Evolutionary conservation across 1,284 basidiomycete species (phyloP), one percentile per base, ranked within the genome.

Genomic region (Hortiboletus rubellus): DNA sequence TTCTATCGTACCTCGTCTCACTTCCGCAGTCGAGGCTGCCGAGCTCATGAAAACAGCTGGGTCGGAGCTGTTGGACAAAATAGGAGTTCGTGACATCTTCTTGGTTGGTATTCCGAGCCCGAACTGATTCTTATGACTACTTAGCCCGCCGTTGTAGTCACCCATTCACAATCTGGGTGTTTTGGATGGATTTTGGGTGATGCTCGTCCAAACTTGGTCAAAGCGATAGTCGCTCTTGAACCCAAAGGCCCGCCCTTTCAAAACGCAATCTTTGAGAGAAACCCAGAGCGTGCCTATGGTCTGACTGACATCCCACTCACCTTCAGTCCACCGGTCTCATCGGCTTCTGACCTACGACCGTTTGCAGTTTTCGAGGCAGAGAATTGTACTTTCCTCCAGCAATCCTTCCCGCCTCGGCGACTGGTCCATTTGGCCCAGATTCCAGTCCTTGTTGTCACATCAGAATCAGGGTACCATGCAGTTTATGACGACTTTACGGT

Each of bases 181-280:
- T 72, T 76, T 50, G 79, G 79, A 18, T 82, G 80, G 81, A 66
- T 76, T 24, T 62, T 82, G n/a, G 80, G 70, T 15, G 80, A 82
- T 56, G 67, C 73, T 4, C 71, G 79, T 34, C 80, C 80, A 4
- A 64, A 65, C 15, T 60, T 74, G 38, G 68, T 82, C 31, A 79
- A 75, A 61, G 74, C 74, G 10, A 79, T 82, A 31, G 68, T 82
- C 14, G 75, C 80, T 2, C 64, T 82, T 24, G 80, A 82, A 60
- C 81, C 80, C 15, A 71, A 59, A 3, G 80, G 80, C 0, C 80
- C 81, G 41, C 80, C 80, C 1, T 82, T 82, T 63, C 72, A 74
- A 41, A 70, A 78, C 10, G 78, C 75, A 0, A 63, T 82, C 24
- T 79, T 82, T 54, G 69, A 65, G 46, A 74, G 76, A 34, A 66